Evolutionary conservation across 257 asterid species (phyloP), one percentile per base, ranked within the genome.

Genomic region (Scutellaria minor): DNA sequence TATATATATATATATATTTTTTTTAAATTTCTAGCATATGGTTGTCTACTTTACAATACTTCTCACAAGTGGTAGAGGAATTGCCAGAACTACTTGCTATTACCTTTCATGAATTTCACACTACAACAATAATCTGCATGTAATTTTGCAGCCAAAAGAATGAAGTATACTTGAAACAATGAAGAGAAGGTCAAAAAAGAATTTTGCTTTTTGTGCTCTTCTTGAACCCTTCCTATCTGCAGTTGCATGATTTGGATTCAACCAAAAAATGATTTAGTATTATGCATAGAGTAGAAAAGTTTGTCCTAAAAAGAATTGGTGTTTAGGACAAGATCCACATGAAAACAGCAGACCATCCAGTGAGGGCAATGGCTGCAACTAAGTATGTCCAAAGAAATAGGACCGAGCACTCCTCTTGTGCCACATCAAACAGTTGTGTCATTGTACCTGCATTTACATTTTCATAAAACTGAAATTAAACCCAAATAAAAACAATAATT

Each of bases 341-440:
- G 93, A 85, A 95, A 18, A 95, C 70, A 13, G 92, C 84, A 11
- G 98, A 95, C 99, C 99, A 95, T 0, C 79, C 80, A 6, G 99
- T 90, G 67, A 95, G 88, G 22, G 96, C 85, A 51, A 90, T 27
- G 6, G 91, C 93, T 24, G 98, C 96, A 55, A 80, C 85, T 40
- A 92, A 40, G 78, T 95, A 95, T 7, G 96, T 90, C 99, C 99
- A 95, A 6, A 95, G 79, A 75, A 92, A 77, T 27, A 95, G 78
- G 64, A 95, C 84, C 2, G 99, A 86, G 72, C 97, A 90, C 74
- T 95, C 99, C 54, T 88, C 97, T 77, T 95, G 91, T 24, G 96
- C 99, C 39, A 95, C 98, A 57, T 88, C 95, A 75, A 89, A 83
- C 2, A 95, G 81, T 27, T 95, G 95, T 35, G 99, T 83, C 98